A percentile compares a stretch with the other conserved stretches of the same genome.
phyloP scores from a whole-genome alignment of 169 alveolate genomes.

The Cytauxzoon felis region DNA sequence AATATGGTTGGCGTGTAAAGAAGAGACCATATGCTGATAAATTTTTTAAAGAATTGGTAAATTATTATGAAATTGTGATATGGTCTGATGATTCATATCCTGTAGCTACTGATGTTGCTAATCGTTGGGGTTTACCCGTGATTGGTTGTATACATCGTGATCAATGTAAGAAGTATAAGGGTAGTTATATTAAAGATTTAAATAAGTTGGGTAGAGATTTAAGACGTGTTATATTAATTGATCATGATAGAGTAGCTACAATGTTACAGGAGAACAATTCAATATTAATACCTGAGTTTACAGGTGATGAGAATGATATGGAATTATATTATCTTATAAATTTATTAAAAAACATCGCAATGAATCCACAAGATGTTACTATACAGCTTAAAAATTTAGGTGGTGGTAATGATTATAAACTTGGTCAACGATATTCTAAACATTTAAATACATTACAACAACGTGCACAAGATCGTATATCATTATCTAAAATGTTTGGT shows the following conservation, averaged over 20 bases:
- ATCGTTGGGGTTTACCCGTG: conserved; percentile 86
- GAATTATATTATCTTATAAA: conserved; percentile 75
- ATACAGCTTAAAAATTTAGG: conserved; percentile 68
- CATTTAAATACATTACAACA: conserved; percentile 19
- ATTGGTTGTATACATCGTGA: conserved; percentile 83
- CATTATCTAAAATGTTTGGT: conserved; percentile 44
- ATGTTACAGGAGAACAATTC: conserved; percentile 80
- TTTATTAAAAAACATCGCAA: conserved; percentile 76
- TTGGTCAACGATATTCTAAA: conserved; percentile 71
- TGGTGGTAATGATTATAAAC: conserved; percentile 71
- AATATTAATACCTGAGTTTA: conserved; percentile 69
- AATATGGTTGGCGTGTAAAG: conserved; percentile 84
- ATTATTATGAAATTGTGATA: conserved; percentile 88
- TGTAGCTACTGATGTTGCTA: conserved; percentile 81
- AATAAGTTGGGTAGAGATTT: conserved; percentile 81
- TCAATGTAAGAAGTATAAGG: conserved; percentile 75
- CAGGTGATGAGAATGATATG: conserved; percentile 80
- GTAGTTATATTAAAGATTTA: conserved; percentile 73
- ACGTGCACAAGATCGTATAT: conserved; percentile 30
- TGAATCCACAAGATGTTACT: conserved; percentile 72
- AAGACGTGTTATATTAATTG: conserved; percentile 80
- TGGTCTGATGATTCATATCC: conserved; percentile 90
- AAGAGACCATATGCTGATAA: conserved; percentile 90
- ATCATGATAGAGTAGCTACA: conserved; percentile 77
- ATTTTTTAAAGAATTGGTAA: conserved; percentile 79